Conservation (phyloP, 2,329 filamentous ascomycete species). For the Arthrobotrys musiformis region DNA sequence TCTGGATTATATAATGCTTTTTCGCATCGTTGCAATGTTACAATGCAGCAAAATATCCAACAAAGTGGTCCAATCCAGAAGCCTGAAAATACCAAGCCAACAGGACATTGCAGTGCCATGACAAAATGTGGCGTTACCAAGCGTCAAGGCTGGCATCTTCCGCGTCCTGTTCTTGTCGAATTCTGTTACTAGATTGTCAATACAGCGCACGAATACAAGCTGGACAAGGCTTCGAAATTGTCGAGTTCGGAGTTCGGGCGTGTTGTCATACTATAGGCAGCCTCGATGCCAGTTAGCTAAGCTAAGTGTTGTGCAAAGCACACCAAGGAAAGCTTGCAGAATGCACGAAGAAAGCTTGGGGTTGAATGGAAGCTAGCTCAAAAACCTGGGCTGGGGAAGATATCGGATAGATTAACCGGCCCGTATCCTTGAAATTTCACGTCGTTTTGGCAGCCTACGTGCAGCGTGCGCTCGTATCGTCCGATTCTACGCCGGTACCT, state of each 20-base stretch:
- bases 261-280: no score
- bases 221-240: neutral
- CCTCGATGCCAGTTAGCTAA: no score
- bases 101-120: neutral
- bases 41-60: neutral
- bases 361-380: neutral
- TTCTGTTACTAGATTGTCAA: neutral
- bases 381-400: neutral
- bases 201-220: neutral
- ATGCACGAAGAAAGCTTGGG: neutral
- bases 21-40: neutral
- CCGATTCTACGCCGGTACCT: neutral
- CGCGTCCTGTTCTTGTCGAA: neutral
- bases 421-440: neutral
- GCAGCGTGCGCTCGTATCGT: neutral
- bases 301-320: neutral
- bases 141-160: neutral
- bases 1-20: neutral
- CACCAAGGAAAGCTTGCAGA: neutral
- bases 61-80: neutral
- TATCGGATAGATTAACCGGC: neutral
- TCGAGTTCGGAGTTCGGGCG: neutral
- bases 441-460: neutral
- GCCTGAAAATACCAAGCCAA: neutral
- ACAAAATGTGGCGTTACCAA: neutral